Percentiles rank a stretch among this genome's conserved stretches.
Conservation (phyloP, 2,329 filamentous ascomycete genomes). For the Fonsecaea nubica region DNA sequence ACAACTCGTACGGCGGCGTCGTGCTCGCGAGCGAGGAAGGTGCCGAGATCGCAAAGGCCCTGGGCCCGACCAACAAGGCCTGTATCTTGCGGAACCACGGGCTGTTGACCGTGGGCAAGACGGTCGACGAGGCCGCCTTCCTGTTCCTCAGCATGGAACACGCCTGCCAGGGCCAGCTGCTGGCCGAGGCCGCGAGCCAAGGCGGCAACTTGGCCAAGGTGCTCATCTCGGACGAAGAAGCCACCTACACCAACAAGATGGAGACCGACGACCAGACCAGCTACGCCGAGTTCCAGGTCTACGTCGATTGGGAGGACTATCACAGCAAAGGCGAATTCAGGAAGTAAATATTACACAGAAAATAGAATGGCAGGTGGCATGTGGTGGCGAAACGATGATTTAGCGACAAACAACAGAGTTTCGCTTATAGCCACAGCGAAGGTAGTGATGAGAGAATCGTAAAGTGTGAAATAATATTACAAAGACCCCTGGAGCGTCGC, state of each 20-base stretch:
- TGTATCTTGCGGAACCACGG: constrained; percentile 75
- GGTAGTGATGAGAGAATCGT: background rate
- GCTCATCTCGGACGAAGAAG: constrained; percentile 57
- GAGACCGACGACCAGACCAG: constrained; percentile 41
- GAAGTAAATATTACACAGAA: constrained; percentile 30
- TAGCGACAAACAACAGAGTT: background rate
- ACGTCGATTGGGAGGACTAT: constrained; percentile 42
- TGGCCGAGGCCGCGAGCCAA: constrained; percentile 66
- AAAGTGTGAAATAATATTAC: background rate
- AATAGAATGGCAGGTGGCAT: background rate
- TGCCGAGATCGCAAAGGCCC: constrained; percentile 65
- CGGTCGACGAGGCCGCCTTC: constrained; percentile 77
- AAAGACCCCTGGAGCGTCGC: background rate
- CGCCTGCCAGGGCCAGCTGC: constrained; percentile 71
- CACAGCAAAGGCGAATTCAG: constrained; percentile 41
- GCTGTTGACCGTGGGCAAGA: constrained; percentile 71
- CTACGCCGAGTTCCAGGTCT: constrained; percentile 42
- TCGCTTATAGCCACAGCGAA: background rate
- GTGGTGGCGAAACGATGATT: background rate
- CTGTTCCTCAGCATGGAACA: constrained; percentile 72
- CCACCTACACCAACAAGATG: constrained; percentile 40
- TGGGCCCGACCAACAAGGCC: constrained; percentile 65
- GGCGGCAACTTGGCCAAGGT: constrained; percentile 60
- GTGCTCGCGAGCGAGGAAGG: constrained; percentile 71
- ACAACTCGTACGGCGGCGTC: constrained; percentile 68